Percentiles rank a stretch among this genome's conserved stretches.
Conservation (phyloP, 441 rosid species). For the Gossypium aridum region DNA sequence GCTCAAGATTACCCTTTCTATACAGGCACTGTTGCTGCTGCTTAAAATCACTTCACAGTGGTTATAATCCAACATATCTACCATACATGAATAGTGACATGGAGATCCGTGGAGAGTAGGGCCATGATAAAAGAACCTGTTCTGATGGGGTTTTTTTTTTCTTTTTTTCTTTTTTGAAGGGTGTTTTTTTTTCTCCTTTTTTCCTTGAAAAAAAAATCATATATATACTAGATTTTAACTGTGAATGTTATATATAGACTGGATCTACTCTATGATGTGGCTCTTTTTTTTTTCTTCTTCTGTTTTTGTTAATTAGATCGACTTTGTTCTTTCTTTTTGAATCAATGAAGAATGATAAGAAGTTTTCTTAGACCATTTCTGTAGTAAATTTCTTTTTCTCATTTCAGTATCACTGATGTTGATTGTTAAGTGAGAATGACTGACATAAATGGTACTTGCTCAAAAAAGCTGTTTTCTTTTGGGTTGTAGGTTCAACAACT, state of each 20-base stretch:
- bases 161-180: background rate
- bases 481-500: too few species aligned
- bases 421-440: background rate
- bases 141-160: background rate
- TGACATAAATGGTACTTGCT: background rate
- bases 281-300: background rate
- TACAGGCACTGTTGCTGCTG: conserved; percentile 50
- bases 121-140: background rate
- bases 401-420: background rate
- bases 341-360: background rate
- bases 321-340: background rate
- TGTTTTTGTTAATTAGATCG: background rate
- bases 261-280: conserved; percentile 18
- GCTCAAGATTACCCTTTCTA: conserved; percentile 32
- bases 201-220: background rate
- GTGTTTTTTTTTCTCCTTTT: background rate
- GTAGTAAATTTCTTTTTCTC: background rate
- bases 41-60: conserved; percentile 19
- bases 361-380: background rate
- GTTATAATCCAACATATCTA: background rate
- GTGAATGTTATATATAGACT: conserved; percentile 10
- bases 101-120: background rate
- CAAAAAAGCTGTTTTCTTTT: background rate
- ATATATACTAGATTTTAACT: background rate
- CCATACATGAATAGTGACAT: background rate